These are phyloP conservation scores for Penicillium occitanis DNA, from an alignment of 2,329 filamentous ascomycete genomes.

Conservation along the genomic window DNA sequence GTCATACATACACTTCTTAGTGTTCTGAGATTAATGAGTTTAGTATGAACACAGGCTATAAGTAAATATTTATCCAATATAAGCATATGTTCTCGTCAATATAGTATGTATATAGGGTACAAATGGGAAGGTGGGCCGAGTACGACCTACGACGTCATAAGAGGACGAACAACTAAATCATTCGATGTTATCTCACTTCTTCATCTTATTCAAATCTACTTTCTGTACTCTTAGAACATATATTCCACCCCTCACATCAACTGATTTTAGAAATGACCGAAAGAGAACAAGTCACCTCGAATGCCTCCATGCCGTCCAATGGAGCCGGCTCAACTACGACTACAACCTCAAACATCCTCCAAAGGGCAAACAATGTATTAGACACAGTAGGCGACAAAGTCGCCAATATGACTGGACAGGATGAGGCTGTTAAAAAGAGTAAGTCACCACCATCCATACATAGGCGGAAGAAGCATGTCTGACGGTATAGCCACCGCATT, in stretches of 20 bases:
- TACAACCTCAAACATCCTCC: neutral
- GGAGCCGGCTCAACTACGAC: neutral
- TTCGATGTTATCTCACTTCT: neutral
- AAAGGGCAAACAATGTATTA: slow-evolving; percentile 14
- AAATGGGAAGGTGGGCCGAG: neutral
- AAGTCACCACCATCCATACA: neutral
- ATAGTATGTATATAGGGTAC: neutral
- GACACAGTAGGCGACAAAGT: slow-evolving; percentile 12
- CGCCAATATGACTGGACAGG: slow-evolving; percentile 9
- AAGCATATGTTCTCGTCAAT: neutral
- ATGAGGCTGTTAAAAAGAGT: slow-evolving; percentile 9
- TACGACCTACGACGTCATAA: neutral
- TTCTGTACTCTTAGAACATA: neutral
- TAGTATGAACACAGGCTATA: neutral
- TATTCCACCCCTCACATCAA: neutral
- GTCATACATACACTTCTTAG: neutral
- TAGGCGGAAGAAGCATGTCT: neutral
- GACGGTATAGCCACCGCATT: neutral
- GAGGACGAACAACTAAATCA: neutral
- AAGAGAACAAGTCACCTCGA: neutral
- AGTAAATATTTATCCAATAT: neutral
- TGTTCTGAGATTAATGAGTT: neutral
- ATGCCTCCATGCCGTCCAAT: neutral
- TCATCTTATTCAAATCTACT: neutral
- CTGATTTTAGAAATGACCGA: neutral